Percentiles rank a stretch among this genome's conserved stretches.
Evolutionary conservation across 805 yeast species (phyloP).

Genomic region (Ogataea saltuana): DNA sequence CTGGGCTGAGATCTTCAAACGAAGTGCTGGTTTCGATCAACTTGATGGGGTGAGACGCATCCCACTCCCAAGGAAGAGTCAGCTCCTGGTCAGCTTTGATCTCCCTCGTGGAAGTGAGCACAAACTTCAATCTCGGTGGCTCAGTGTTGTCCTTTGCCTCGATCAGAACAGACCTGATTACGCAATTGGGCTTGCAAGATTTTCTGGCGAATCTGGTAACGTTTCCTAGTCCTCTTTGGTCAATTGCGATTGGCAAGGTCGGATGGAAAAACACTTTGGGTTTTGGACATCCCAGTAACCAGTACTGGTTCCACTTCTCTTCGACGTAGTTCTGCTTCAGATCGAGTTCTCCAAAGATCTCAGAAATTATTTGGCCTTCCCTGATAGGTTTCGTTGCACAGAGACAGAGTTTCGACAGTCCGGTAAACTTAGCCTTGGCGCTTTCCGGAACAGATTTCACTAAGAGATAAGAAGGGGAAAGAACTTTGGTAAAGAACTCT

Average conservation of each 20-base stretch:
- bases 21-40: conserved; percentile 46
- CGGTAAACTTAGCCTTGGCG: conserved; percentile 59
- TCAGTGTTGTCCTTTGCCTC: conserved; percentile 22
- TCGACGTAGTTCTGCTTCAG: conserved; percentile 60
- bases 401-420: conserved; percentile 69
- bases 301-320: conserved; percentile 75
- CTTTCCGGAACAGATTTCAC: conserved; percentile 63
- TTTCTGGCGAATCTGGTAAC: conserved; percentile 71
- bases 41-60: conserved; percentile 69
- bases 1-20: conserved; percentile 56
- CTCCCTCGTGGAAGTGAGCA: conserved; percentile 55
- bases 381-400: conserved; percentile 45
- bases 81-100: conserved; percentile 70
- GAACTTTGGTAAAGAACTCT: conserved; percentile 26
- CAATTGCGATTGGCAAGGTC: conserved; percentile 65
- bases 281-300: conserved; percentile 67
- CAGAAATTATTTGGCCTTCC: conserved; percentile 53
- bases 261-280: conserved; percentile 60
- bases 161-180: conserved; percentile 52
- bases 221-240: conserved; percentile 80
- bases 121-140: conserved; percentile 43
- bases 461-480: conserved; percentile 13
- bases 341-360: conserved; percentile 73
- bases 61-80: conserved; percentile 90
- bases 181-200: conserved; percentile 76